Percentiles rank a stretch among this genome's conserved stretches.
phyloP scores from a whole-genome alignment of 768 basidiomycete genomes.

The Boletus fagicola region DNA sequence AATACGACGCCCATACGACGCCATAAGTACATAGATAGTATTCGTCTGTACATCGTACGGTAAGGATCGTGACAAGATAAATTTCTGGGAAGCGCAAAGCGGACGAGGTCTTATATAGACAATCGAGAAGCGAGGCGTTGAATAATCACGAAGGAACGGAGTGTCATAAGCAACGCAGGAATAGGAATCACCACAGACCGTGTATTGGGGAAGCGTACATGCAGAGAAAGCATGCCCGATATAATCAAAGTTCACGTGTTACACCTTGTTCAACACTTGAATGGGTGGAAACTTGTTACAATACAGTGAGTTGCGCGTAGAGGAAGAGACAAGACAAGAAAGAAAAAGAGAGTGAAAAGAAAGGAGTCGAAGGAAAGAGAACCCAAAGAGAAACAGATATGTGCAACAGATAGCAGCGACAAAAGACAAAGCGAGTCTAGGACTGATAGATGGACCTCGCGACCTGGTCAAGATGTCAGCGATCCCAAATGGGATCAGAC shows the following conservation, averaged over 20 bases:
- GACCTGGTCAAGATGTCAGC: slow-evolving; percentile 46
- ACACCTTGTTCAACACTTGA: slow-evolving; percentile 60
- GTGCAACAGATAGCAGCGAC: slow-evolving; percentile 77
- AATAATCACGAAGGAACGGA: slow-evolving; percentile 9
- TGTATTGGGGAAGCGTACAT: slow-evolving; percentile 14
- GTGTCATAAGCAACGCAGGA: slow-evolving; percentile 15
- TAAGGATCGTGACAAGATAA: slow-evolving; percentile 32
- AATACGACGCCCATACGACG: slow-evolving; percentile 23
- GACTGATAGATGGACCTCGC: slow-evolving; percentile 74
- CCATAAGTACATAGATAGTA: slow-evolving; percentile 24
- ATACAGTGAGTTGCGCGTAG: slow-evolving; percentile 70
- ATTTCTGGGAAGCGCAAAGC: slow-evolving; percentile 5
- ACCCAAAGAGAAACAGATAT: slow-evolving; percentile 70
- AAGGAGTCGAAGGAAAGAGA: slow-evolving; percentile 30
- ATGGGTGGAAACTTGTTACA: slow-evolving; percentile 62
- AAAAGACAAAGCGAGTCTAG: slow-evolving; percentile 62
- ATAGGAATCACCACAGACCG: slow-evolving; percentile 15
- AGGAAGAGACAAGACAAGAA: slow-evolving; percentile 24
- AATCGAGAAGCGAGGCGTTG: slow-evolving; percentile 12
- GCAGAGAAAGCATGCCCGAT: slow-evolving; percentile 19
- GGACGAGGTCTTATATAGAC: slow-evolving; percentile 19
- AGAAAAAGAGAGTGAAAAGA: slow-evolving; percentile 3
- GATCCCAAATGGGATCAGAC: not conserved
- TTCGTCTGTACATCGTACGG: slow-evolving; percentile 29
- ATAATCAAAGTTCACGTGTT: slow-evolving; percentile 47